Percentiles rank a stretch among this genome's conserved stretches.
Conservation (phyloP, 2,329 filamentous ascomycete species). For the Verticillium nonalfalfae region DNA sequence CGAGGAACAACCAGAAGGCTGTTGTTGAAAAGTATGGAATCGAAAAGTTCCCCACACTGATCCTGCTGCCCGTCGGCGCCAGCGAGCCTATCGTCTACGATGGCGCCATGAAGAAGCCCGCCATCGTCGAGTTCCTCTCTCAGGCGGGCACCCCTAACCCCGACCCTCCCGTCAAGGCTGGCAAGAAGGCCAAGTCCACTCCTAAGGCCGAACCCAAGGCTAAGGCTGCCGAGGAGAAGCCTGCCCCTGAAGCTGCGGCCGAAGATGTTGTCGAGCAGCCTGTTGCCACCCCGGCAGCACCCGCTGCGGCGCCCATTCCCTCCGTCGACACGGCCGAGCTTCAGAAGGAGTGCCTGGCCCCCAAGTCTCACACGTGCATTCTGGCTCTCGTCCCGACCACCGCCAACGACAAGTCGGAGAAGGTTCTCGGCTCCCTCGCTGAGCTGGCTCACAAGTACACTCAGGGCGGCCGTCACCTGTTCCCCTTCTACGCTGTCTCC, state of each 20-base stretch:
- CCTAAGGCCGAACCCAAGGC: slow-evolving; percentile 31
- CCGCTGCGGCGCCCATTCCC: slow-evolving; percentile 54
- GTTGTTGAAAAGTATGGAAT: slow-evolving; percentile 71
- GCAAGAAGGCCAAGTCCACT: slow-evolving; percentile 32
- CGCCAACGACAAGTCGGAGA: slow-evolving; percentile 42
- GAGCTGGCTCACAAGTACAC: slow-evolving; percentile 72
- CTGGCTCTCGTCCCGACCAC: slow-evolving; percentile 60
- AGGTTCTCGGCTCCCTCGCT: slow-evolving; percentile 58
- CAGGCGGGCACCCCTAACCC: slow-evolving; percentile 75
- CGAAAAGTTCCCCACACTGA: slow-evolving; percentile 69
- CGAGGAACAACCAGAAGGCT: slow-evolving; percentile 72
- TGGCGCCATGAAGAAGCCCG: slow-evolving; percentile 79
- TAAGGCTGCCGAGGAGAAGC: slow-evolving; percentile 13
- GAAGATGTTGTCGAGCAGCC: slow-evolving; percentile 24
- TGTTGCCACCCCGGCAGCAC: slow-evolving; percentile 9
- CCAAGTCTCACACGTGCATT: slow-evolving; percentile 76
- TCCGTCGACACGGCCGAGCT: slow-evolving; percentile 60
- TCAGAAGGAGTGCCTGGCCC: slow-evolving; percentile 63
- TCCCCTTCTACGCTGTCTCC: slow-evolving; percentile 74
- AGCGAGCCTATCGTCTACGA: slow-evolving; percentile 67
- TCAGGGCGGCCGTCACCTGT: slow-evolving; percentile 59
- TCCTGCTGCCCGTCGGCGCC: slow-evolving; percentile 69
- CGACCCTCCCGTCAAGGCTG: slow-evolving; percentile 54
- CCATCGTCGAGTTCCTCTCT: slow-evolving; percentile 75
- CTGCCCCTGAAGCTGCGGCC: slow-evolving; percentile 28